Conservation (phyloP, 2,329 filamentous ascomycete species). For the Rhinocladiella mackenziei region DNA sequence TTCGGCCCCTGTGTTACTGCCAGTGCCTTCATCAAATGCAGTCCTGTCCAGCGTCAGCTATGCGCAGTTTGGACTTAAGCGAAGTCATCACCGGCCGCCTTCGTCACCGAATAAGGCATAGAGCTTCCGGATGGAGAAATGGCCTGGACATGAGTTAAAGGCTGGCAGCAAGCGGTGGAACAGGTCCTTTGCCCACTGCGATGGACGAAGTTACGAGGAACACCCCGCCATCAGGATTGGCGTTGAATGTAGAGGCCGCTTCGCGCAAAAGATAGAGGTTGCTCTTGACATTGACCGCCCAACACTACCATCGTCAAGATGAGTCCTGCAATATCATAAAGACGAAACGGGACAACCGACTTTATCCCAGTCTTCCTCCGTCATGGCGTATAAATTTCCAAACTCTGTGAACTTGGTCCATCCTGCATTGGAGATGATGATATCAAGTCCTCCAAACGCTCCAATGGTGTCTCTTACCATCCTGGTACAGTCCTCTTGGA, state of each 20-base stretch:
- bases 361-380: conserved; percentile 61
- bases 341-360: conserved; percentile 38
- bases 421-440: conserved; percentile 73
- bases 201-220: conserved; percentile 63
- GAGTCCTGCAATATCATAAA: neutral
- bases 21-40: conserved; percentile 63
- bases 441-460: conserved; percentile 65
- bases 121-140: conserved; percentile 60
- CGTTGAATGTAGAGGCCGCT: conserved; percentile 67
- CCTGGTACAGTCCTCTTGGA: conserved; percentile 54
- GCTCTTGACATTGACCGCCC: conserved; percentile 58
- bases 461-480: conserved; percentile 59
- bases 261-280: conserved; percentile 52
- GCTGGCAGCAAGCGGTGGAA: neutral
- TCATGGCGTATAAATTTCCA: conserved; percentile 55
- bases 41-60: too few species aligned
- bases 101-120: conserved; percentile 71
- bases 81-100: conserved; percentile 72
- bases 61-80: too few species aligned
- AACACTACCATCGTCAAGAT: conserved; percentile 45
- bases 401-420: conserved; percentile 59
- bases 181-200: conserved; percentile 42
- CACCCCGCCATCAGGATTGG: conserved; percentile 71
- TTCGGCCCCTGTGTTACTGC: conserved; percentile 60
- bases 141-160: conserved; percentile 36